Percentiles rank a stretch among this genome's conserved stretches.
Conservation (phyloP, 257 asterid genomes). For the Plantago ovata region DNA sequence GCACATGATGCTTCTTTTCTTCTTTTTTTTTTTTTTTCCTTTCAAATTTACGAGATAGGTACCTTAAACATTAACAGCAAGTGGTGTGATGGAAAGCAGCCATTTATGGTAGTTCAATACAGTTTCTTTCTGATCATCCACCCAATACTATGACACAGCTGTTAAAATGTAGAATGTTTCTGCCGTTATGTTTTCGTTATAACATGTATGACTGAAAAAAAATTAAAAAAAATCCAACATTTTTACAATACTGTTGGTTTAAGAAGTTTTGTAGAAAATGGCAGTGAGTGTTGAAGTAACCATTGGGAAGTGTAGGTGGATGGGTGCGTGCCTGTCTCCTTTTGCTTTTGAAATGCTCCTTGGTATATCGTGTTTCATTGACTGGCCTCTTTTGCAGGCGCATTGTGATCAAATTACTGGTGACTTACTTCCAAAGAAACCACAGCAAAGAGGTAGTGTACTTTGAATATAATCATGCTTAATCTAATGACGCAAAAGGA, state of each 20-base stretch:
- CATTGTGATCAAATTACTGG: slow-evolving; percentile 89
- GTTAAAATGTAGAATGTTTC: neutral
- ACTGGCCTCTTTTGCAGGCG: slow-evolving; percentile 59
- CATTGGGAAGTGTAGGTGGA: too few species aligned
- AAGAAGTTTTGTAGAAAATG: too few species aligned
- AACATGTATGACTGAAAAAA: too few species aligned
- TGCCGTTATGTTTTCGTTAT: neutral
- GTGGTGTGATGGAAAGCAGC: slow-evolving; percentile 8
- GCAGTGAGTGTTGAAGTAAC: too few species aligned
- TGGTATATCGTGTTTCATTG: neutral
- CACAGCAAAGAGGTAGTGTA: slow-evolving; percentile 89
- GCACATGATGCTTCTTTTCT: too few species aligned
- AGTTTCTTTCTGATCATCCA: neutral
- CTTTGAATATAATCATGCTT: slow-evolving; percentile 11
- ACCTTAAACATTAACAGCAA: neutral
- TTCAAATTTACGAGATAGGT: slow-evolving; percentile 9
- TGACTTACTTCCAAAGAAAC: slow-evolving; percentile 93
- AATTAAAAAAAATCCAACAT: too few species aligned
- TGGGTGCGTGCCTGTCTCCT: too few species aligned
- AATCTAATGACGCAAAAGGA: slow-evolving; percentile 2
- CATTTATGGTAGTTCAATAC: neutral
- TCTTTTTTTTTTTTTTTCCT: neutral
- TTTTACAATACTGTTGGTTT: too few species aligned
- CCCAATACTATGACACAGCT: neutral
- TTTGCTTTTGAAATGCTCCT: too few species aligned